Evolutionary conservation across 331 rosid species (phyloP).

Genomic region (Quercus lobata): DNA sequence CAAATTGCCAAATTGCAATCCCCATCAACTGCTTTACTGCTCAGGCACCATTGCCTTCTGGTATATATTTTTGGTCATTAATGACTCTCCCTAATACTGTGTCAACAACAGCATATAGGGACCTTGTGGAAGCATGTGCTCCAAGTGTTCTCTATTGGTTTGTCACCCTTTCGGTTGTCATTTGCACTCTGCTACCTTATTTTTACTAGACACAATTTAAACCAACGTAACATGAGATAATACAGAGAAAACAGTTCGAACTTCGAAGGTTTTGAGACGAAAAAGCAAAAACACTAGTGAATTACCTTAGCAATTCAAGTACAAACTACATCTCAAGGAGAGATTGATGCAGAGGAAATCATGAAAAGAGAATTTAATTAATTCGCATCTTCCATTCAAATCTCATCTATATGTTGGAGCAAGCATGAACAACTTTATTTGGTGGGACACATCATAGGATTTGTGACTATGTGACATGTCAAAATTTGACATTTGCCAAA

Average conservation of each 20-base stretch:
- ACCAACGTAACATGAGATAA: slow-evolving; percentile 75
- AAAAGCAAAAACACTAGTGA: slow-evolving; percentile 26
- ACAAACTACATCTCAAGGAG: slow-evolving; percentile 40
- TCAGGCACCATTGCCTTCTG: slow-evolving; percentile 72
- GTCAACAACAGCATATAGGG: slow-evolving; percentile 69
- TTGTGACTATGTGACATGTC: too few relatives aligned
- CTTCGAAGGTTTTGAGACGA: slow-evolving; percentile 25
- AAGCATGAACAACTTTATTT: too few relatives aligned
- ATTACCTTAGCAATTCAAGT: slow-evolving; percentile 30
- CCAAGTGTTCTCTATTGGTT: slow-evolving; percentile 70
- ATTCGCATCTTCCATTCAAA: too few relatives aligned
- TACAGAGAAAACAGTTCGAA: slow-evolving; percentile 42
- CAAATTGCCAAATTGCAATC: slow-evolving; percentile 49
- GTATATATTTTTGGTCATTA: slow-evolving; percentile 57
- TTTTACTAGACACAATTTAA: slow-evolving; percentile 60
- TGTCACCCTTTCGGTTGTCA: slow-evolving; percentile 54
- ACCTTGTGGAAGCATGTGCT: slow-evolving; percentile 71
- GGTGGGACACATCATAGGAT: too few relatives aligned
- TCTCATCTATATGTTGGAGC: too few relatives aligned
- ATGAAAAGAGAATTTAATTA: not conserved
- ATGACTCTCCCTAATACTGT: slow-evolving; percentile 58
- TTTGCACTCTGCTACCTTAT: slow-evolving; percentile 11
- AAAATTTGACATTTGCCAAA: too few relatives aligned
- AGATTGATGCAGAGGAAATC: slow-evolving; percentile 49
- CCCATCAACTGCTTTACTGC: slow-evolving; percentile 88